Evolutionary conservation across 192 early-diverging fungal genomes (phyloP).

Genomic region (Backusella liffmaniae): DNA sequence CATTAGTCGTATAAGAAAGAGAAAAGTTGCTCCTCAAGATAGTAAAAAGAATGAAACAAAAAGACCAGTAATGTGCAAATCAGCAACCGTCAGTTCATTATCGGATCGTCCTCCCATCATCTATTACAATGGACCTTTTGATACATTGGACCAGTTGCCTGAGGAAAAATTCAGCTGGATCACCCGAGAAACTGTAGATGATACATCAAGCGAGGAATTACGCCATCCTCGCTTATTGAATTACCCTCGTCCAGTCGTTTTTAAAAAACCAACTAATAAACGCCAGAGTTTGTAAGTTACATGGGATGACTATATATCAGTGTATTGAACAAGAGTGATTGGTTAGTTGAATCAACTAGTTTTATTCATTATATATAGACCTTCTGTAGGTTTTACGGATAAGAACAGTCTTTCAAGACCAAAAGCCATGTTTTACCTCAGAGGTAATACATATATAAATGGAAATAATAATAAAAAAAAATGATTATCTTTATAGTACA

Average conservation of each 20-base stretch:
- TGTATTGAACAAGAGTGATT: background rate
- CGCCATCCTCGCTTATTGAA: background rate
- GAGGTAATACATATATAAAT: constrained; percentile 15
- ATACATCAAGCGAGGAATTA: background rate
- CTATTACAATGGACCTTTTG: constrained; percentile 27
- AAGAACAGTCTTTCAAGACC: background rate
- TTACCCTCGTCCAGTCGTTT: background rate
- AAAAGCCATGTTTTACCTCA: constrained; percentile 25
- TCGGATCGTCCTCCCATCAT: constrained; percentile 9
- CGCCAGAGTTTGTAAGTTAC: background rate
- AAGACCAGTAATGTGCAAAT: background rate
- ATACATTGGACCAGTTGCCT: constrained; percentile 29
- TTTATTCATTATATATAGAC: background rate
- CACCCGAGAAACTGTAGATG: background rate
- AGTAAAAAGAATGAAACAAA: background rate
- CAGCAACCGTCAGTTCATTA: background rate
- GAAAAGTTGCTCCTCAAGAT: background rate
- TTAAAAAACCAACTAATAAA: constrained; percentile 17
- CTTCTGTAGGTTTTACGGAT: background rate
- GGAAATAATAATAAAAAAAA: background rate
- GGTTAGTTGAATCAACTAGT: background rate
- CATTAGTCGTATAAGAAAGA: background rate
- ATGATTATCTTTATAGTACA: background rate
- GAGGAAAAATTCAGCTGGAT: constrained; percentile 28
- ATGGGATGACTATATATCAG: background rate